Conservation (phyloP, 78 protist species). For the Goniomonas avonlea region DNA sequence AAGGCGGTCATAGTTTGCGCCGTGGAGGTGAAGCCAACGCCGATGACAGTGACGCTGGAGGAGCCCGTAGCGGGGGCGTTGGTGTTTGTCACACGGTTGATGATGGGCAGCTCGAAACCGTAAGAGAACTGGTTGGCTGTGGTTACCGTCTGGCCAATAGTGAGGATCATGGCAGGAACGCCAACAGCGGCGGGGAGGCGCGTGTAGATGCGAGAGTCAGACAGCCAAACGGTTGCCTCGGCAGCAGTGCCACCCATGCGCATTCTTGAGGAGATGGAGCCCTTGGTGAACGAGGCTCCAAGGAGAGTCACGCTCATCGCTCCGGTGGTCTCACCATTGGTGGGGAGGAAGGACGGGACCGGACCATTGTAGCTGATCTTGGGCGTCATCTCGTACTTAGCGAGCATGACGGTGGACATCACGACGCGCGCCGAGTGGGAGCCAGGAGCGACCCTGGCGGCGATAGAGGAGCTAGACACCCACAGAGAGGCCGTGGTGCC, state of each 20-base stretch:
- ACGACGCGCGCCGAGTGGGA: too few relatives aligned
- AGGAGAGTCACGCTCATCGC: background rate
- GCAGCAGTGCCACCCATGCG: background rate
- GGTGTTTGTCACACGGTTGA: background rate
- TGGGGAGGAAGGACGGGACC: background rate
- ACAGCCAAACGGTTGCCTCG: background rate
- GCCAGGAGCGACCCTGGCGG: background rate
- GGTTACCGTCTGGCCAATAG: too few relatives aligned
- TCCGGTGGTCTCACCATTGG: slow-evolving; percentile 4
- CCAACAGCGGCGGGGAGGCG: too few relatives aligned
- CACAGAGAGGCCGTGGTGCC: background rate
- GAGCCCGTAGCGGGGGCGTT: background rate
- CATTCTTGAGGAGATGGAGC: too few relatives aligned
- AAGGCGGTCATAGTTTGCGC: too few relatives aligned
- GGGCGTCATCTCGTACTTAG: too few relatives aligned
- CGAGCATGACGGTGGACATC: too few relatives aligned
- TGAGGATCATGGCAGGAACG: background rate
- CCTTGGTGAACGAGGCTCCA: background rate
- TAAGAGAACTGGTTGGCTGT: too few relatives aligned
- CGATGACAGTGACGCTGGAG: background rate
- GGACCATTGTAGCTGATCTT: too few relatives aligned
- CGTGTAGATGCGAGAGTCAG: too few relatives aligned
- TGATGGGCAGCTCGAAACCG: too few relatives aligned
- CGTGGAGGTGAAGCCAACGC: background rate
- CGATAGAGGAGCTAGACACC: background rate